A percentile compares a stretch with the other conserved stretches of the same genome.
Evolutionary conservation across 345 rosid species (phyloP).

Genomic region (Dipteronia dyeriana): DNA sequence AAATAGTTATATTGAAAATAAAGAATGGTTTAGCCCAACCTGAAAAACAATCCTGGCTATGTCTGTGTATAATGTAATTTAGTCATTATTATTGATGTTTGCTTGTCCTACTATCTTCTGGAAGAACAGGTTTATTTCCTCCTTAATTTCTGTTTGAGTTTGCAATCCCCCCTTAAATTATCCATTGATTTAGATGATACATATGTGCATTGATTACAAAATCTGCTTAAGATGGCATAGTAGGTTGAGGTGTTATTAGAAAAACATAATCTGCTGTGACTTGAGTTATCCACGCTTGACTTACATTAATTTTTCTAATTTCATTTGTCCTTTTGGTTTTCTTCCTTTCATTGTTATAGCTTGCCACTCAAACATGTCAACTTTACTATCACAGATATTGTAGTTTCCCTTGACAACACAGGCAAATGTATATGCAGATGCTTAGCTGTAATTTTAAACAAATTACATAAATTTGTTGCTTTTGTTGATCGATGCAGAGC

Average conservation of each 20-base stretch:
- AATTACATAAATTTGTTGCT: not conserved
- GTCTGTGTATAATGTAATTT: not conserved
- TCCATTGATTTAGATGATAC: not conserved
- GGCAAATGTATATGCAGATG: not conserved
- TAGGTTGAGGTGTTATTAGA: not conserved
- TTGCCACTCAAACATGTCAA: not conserved
- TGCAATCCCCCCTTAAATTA: not conserved
- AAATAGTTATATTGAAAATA: not conserved
- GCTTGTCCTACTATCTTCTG: not conserved
- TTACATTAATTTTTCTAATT: not conserved
- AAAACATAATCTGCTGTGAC: not conserved
- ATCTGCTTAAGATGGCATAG: not conserved
- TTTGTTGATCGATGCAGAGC: conserved; percentile 45
- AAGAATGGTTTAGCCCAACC: not conserved
- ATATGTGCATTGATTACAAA: not conserved
- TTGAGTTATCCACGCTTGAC: not conserved
- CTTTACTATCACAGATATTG: not conserved
- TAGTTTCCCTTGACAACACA: not conserved
- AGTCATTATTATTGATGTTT: not conserved
- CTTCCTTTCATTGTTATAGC: not conserved
- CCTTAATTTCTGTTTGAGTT: not conserved
- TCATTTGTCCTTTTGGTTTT: not conserved
- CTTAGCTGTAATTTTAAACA: not conserved
- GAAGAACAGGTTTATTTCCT: not conserved
- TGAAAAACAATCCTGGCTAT: not conserved